Percentiles rank a stretch among this genome's conserved stretches.
These are phyloP conservation scores for Candida glaebosa DNA, from an alignment of 805 yeast genomes.

Conservation along the genomic window DNA sequence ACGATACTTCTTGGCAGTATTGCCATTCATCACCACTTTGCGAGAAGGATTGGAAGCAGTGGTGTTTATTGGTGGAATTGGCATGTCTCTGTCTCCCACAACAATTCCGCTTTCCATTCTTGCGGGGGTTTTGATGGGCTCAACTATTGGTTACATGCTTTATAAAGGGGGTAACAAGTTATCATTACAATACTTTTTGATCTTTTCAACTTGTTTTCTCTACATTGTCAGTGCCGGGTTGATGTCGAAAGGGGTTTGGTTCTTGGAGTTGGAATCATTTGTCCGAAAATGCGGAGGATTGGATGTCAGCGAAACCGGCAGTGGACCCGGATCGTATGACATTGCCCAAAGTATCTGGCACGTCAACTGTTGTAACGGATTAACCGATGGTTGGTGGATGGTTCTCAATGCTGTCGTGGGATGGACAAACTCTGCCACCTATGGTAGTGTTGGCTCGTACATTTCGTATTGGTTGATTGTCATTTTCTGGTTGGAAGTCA, in stretches of 20 bases:
- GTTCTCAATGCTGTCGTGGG: slow-evolving; percentile 83
- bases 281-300: slow-evolving; percentile 73
- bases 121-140: slow-evolving; percentile 57
- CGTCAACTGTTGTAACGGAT: slow-evolving; percentile 91
- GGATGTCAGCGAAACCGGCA: slow-evolving; percentile 84
- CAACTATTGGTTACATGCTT: slow-evolving; percentile 59
- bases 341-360: slow-evolving; percentile 83
- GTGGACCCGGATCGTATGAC: slow-evolving; percentile 92
- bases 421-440: slow-evolving; percentile 93
- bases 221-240: slow-evolving; percentile 86
- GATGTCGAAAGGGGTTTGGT: slow-evolving; percentile 87
- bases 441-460: slow-evolving; percentile 78
- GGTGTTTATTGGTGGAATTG: slow-evolving; percentile 85
- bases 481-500: slow-evolving; percentile 41
- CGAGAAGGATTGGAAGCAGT: slow-evolving; percentile 93
- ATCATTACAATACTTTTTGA: slow-evolving; percentile 70
- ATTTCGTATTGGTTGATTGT: slow-evolving; percentile 63
- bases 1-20: slow-evolving; percentile 65
- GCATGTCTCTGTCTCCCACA: slow-evolving; percentile 60
- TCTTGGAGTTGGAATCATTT: slow-evolving; percentile 73
- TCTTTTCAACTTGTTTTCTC: slow-evolving; percentile 72
- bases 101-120: slow-evolving; percentile 56
- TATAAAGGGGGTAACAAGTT: slow-evolving; percentile 78
- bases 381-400: slow-evolving; percentile 93
- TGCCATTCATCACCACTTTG: slow-evolving; percentile 82